Percentiles rank a stretch among this genome's conserved stretches.
Conservation (phyloP, 768 basidiomycete species). For the Hortiboletus campestris region DNA sequence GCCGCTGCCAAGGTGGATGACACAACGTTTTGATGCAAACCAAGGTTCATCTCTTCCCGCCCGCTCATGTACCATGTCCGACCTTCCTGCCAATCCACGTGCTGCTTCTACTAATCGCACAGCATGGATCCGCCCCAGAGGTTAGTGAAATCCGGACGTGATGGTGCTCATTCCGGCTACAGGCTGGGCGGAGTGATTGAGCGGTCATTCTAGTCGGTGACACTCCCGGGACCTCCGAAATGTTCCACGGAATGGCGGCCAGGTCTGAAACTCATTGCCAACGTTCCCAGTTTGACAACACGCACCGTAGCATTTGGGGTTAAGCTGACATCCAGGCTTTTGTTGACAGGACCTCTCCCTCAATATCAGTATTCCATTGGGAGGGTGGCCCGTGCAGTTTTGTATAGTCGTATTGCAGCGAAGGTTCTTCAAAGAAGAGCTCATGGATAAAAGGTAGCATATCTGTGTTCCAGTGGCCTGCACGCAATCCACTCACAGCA, state of each 20-base stretch:
- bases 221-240: not conserved
- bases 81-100: not conserved
- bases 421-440: not conserved
- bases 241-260: not conserved
- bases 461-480: not conserved
- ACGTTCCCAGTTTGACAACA: not conserved
- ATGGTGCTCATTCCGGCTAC: not conserved
- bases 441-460: slow-evolving; percentile 13
- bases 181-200: no score
- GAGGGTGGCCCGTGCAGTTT: not conserved
- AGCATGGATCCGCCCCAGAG: not conserved
- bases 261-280: not conserved
- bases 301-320: not conserved
- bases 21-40: slow-evolving; percentile 10
- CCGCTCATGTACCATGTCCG: not conserved
- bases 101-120: not conserved
- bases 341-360: not conserved
- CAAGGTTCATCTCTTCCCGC: not conserved
- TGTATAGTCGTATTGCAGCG: not conserved
- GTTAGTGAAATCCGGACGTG: not conserved
- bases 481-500: not conserved
- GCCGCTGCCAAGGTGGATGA: not conserved
- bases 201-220: not conserved
- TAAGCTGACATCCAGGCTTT: not conserved
- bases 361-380: not conserved